These are phyloP conservation scores for Iris pallida DNA, from an alignment of 116 monocot species.

Conservation along the genomic window DNA sequence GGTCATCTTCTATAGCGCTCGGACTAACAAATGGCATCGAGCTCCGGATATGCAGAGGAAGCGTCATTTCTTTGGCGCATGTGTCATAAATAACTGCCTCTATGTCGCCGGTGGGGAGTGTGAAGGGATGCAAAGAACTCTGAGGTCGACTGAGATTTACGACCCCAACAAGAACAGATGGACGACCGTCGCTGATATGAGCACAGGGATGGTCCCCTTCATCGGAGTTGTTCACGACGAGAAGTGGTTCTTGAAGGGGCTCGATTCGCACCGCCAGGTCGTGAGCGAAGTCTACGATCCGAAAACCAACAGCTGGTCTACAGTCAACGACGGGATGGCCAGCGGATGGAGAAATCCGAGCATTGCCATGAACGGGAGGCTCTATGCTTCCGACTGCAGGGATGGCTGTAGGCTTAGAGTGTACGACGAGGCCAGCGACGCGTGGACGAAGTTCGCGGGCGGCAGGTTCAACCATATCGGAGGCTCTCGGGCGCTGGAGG, in stretches of 20 bases:
- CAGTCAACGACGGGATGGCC: conserved; percentile 37
- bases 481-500: conserved; percentile 36
- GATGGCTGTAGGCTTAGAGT: conserved; percentile 55
- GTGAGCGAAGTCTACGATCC: conserved; percentile 42
- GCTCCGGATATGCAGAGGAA: conserved; percentile 56
- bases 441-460: conserved; percentile 44
- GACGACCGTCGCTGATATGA: conserved; percentile 37
- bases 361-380: conserved; percentile 35
- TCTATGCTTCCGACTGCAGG: conserved; percentile 46
- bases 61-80: conserved; percentile 50
- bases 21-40: conserved; percentile 55
- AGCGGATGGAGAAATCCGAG: conserved; percentile 52
- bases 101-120: conserved; percentile 60
- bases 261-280: conserved; percentile 42
- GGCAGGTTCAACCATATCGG: conserved; percentile 44
- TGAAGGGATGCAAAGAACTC: conserved; percentile 46
- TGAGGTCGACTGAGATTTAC: conserved; percentile 46
- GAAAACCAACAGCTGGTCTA: conserved; percentile 30
- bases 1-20: conserved; percentile 47
- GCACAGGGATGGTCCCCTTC: conserved; percentile 46
- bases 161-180: conserved; percentile 56
- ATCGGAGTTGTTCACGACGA: conserved; percentile 48
- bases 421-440: conserved; percentile 31
- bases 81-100: conserved; percentile 49
- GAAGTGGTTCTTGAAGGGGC: conserved; percentile 52